Base-by-base conservation (phyloP, 169 alveolate genomes). In the Eimeria sp. region DNA sequence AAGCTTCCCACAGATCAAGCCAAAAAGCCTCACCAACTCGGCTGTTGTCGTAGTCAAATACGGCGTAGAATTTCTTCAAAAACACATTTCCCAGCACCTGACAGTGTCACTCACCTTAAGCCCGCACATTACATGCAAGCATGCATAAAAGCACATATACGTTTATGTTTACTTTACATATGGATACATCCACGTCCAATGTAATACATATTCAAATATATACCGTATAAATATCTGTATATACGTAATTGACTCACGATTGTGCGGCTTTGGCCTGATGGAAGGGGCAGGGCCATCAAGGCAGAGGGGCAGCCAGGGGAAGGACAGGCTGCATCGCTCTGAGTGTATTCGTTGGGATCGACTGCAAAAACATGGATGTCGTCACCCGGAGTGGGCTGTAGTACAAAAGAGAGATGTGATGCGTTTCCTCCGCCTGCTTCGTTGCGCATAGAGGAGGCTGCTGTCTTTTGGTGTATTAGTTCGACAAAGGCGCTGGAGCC, bases 191-290 rank as follows among this genome's bases (percentile, higher is more conserved):
- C 40, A 34, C 0, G 40, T 34, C 40, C 40, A 34, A 34, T 34
- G 40, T 61, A 16, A 61, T 61, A 61, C 20, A 61, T 61, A 16
- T 61, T 16, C 6, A 11, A 16, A 61, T 61, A 61, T 61, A 54
- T 54, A 54, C 40, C 40, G 40, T 4, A 61, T 61, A 61, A 16
- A 61, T 61, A 16, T 61, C 6, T 16, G 9, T 61, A 61, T 65
- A 65, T 65, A 61, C 20, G n/a, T 61, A 61, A 54, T 30, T 51
- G 75, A 22, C 91, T 40, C 54, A 87, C 93, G 30, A 87, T 9
- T 5, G 93, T 87, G 63, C 54, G 82, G 51, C 93, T 63, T 43
- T 87, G 78, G n/a, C 93, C 93, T 40, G 93, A 51, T 27, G 93
- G 93, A 25, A 87, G 65, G 16, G 70, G 93, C 67, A 87, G 83